These are phyloP conservation scores for Margaritispora aquatica DNA, from an alignment of 495 filamentous ascomycete species.

Conservation along the genomic window DNA sequence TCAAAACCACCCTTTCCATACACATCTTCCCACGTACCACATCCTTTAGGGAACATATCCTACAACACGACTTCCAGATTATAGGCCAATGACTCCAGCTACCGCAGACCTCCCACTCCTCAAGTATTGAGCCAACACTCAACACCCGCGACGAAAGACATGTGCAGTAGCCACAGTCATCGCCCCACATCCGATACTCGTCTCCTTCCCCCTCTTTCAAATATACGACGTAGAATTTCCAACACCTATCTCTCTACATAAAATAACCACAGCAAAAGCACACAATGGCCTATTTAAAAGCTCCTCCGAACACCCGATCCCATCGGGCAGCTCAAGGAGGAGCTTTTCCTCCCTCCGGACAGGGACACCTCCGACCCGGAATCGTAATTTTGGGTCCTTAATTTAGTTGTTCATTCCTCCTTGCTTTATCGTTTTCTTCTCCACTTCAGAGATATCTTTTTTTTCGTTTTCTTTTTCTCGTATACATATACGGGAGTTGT, in stretches of 20 bases:
- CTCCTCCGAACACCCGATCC: neutral
- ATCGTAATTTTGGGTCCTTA: neutral
- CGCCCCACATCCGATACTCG: neutral
- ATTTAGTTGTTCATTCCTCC: neutral
- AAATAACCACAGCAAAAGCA: neutral
- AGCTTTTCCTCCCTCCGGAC: conserved; percentile 1
- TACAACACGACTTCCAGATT: neutral
- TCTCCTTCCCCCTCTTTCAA: too few species aligned
- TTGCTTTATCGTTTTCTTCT: neutral
- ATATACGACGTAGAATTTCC: neutral
- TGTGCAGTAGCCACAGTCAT: neutral
- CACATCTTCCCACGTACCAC: neutral
- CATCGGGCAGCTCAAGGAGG: conserved; percentile 16
- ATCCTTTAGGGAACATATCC: too few species aligned
- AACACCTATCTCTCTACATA: neutral
- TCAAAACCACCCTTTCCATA: neutral
- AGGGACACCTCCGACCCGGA: neutral
- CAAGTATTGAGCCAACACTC: neutral
- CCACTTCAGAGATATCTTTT: neutral
- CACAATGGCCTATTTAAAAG: neutral
- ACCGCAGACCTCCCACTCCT: neutral
- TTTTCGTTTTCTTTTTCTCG: neutral
- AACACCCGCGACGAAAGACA: neutral
- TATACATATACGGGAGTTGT: too few species aligned
- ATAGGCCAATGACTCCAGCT: neutral